Conservation (phyloP, 495 filamentous ascomycete species). For the Penicillium odoratum region DNA sequence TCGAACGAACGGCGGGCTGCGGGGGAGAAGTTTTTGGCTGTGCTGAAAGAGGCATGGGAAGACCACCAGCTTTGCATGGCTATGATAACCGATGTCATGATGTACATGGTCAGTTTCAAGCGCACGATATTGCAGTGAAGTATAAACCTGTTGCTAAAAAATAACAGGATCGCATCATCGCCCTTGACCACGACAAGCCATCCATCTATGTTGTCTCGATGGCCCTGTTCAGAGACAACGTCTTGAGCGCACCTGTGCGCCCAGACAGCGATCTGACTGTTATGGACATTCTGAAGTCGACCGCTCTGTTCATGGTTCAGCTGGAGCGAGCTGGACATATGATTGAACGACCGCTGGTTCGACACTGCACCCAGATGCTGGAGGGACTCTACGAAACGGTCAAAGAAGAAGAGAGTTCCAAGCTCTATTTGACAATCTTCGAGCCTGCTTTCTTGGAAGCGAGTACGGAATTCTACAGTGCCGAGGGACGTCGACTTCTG, state of each 20-base stretch:
- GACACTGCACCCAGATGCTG: conserved; percentile 85
- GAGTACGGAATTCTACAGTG: conserved; percentile 71
- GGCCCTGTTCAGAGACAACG: conserved; percentile 80
- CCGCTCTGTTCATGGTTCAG: conserved; percentile 86
- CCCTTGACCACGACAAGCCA: conserved; percentile 66
- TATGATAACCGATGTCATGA: conserved; percentile 95
- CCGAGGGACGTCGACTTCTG: conserved; percentile 71
- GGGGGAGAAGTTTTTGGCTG: conserved; percentile 80
- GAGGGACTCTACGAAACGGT: conserved; percentile 84
- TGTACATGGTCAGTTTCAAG: conserved; percentile 78
- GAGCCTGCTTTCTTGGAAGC: conserved; percentile 72
- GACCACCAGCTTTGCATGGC: conserved; percentile 92
- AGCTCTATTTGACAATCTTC: conserved; percentile 82
- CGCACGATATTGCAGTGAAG: neutral
- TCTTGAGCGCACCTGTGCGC: conserved; percentile 59
- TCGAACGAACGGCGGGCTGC: conserved; percentile 74
- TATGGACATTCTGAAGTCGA: conserved; percentile 70
- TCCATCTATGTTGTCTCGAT: conserved; percentile 83
- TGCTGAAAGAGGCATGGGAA: conserved; percentile 75
- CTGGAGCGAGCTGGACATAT: conserved; percentile 90
- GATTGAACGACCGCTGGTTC: conserved; percentile 79
- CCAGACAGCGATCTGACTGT: conserved; percentile 50
- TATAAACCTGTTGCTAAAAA: conserved; percentile 6
- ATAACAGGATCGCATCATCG: conserved; percentile 71
- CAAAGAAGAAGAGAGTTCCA: conserved; percentile 65